Evolutionary conservation across 1,139 yeast genomes (phyloP).

Genomic region (Yamadazyma oceani): DNA sequence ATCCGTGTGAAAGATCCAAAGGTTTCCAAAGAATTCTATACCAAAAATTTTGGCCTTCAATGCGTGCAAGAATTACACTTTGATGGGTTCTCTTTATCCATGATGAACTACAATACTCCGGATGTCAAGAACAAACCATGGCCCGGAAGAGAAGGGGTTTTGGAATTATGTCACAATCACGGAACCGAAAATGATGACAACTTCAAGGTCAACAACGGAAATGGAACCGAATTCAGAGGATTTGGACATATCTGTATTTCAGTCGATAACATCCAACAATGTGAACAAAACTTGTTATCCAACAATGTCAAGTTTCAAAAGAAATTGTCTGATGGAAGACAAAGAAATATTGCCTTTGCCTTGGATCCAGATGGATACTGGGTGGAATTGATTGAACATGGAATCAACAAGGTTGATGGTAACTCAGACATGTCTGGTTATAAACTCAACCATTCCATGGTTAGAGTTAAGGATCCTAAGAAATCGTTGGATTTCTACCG

Average conservation of each 20-base stretch:
- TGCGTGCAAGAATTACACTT: conserved; percentile 53
- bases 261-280: conserved; percentile 71
- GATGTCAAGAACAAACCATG: conserved; percentile 44
- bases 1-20: conserved; percentile 82
- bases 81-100: conserved; percentile 65
- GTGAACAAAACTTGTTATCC: conserved; percentile 57
- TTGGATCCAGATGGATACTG: conserved; percentile 96
- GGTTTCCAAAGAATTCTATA: conserved; percentile 70
- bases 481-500: conserved; percentile 75
- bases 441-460: conserved; percentile 88
- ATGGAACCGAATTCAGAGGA: conserved; percentile 79
- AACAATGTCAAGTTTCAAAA: conserved; percentile 77
- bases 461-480: conserved; percentile 83
- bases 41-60: conserved; percentile 72
- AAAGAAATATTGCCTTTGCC: conserved; percentile 88
- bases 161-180: conserved; percentile 82
- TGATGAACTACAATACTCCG: conserved; percentile 60
- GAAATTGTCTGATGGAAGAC: conserved; percentile 85
- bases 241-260: conserved; percentile 92
- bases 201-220: conserved; percentile 74
- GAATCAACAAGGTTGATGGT: conserved; percentile 37
- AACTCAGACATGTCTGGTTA: conserved; percentile 44
- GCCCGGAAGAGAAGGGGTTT: conserved; percentile 69
- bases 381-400: conserved; percentile 84
- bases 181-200: conserved; percentile 65